Evolutionary conservation across 2,329 filamentous ascomycete species (phyloP).

Genomic region (Fusarium sp.): DNA sequence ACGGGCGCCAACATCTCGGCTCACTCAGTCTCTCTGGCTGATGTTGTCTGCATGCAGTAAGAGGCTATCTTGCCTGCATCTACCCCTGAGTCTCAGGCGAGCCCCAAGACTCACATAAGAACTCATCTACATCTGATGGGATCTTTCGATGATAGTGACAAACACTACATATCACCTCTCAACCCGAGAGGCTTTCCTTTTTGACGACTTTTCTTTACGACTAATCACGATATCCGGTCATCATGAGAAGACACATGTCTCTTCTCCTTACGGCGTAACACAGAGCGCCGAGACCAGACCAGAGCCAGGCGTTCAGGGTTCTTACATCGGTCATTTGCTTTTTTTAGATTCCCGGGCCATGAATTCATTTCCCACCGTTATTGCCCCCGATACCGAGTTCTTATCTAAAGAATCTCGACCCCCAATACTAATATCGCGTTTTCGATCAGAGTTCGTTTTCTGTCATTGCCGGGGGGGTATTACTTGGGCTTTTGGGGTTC

Average conservation of each 20-base stretch:
- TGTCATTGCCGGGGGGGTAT: not conserved
- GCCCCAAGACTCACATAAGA: not conserved
- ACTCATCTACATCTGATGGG: not conserved
- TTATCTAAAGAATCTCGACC: not conserved
- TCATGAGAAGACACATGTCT: not conserved
- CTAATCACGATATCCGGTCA: not conserved
- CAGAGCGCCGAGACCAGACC: not conserved
- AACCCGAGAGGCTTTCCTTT: slow-evolving; percentile 2
- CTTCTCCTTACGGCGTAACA: not conserved
- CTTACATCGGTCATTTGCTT: slow-evolving; percentile 5
- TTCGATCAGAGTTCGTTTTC: not conserved
- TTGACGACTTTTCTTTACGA: slow-evolving; percentile 1
- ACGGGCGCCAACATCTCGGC: slow-evolving; percentile 56
- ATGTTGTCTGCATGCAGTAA: slow-evolving; percentile 62
- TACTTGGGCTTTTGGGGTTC: not conserved
- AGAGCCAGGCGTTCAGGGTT: slow-evolving; percentile 13
- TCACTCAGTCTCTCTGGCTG: slow-evolving; percentile 57
- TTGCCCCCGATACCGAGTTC: slow-evolving; percentile 11
- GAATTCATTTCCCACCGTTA: not conserved
- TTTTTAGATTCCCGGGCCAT: slow-evolving; percentile 14
- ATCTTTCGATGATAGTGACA: slow-evolving; percentile 11
- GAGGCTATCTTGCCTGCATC: not conserved
- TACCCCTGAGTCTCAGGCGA: not conserved
- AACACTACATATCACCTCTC: slow-evolving; percentile 6
- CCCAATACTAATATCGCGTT: not conserved